These are phyloP conservation scores for Mucor ambiguus DNA, from an alignment of 371 early-diverging fungal species.

Conservation along the genomic window DNA sequence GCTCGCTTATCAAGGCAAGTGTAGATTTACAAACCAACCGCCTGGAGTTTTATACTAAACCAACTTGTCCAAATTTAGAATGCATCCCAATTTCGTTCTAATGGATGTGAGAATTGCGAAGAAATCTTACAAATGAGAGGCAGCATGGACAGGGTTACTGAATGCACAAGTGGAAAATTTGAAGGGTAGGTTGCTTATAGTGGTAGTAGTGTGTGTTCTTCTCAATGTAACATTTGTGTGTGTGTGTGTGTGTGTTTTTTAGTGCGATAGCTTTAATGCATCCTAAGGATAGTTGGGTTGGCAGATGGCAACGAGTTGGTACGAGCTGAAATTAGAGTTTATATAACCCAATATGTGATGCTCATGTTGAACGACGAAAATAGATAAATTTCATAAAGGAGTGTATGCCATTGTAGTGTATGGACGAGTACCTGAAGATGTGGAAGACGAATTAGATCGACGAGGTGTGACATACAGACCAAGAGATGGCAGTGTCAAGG, in stretches of 20 bases:
- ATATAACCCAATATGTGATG: neutral
- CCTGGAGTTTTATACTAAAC: slow-evolving; percentile 6
- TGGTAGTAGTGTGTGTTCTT: neutral
- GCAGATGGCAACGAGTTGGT: slow-evolving; percentile 85
- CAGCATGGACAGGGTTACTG: slow-evolving; percentile 66
- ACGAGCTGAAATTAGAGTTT: neutral
- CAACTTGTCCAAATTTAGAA: slow-evolving; percentile 46
- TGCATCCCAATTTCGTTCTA: slow-evolving; percentile 72
- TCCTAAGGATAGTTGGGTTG: slow-evolving; percentile 87
- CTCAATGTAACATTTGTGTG: neutral
- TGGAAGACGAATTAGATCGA: slow-evolving; percentile 78
- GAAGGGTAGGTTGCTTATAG: slow-evolving; percentile 66
- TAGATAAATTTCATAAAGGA: slow-evolving; percentile 81
- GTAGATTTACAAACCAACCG: slow-evolving; percentile 13
- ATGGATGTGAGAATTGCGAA: slow-evolving; percentile 95
- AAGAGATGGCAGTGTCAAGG: slow-evolving; percentile 79
- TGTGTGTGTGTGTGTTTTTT: neutral
- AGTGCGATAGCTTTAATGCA: slow-evolving; percentile 81
- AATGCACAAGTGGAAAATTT: slow-evolving; percentile 88
- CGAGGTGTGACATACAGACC: slow-evolving; percentile 84
- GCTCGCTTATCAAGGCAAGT: slow-evolving; percentile 86
- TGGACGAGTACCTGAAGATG: slow-evolving; percentile 89
- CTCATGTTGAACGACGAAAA: neutral
- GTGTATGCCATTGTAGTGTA: slow-evolving; percentile 91
- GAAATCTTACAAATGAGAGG: slow-evolving; percentile 79